Evolutionary conservation across 2,329 filamentous ascomycete species (phyloP), one percentile per base, ranked within the genome.

Genomic region (Ceratocystis cubensis): DNA sequence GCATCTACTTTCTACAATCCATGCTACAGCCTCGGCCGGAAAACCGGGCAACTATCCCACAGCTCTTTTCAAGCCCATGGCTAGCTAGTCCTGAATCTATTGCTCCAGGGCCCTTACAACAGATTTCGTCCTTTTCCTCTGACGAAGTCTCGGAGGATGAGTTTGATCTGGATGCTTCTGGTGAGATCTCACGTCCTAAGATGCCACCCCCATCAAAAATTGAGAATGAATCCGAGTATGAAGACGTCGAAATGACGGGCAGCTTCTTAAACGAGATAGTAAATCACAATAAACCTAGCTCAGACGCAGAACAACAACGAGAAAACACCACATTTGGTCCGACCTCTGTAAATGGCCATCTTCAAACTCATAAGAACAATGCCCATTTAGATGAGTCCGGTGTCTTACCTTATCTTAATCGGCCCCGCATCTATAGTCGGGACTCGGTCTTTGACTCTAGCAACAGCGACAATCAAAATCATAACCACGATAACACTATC

Each of bases 11-110:
- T 70, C 78, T 97, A 41, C 77, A 78, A 17, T 79, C 80, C n/a
- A 94, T 96, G 83, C 83, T 97, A 3, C 85, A 91, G 70, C 84
- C 84, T n/a, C 85, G 91, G 63, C 91, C 93, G 0, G 82, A 88
- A 66, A 76, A 82, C n/a, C 85, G 93, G 66, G 89, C 91, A 0
- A 89, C 86, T 0, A 86, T 94, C 57, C 74, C 78, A 4, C 81
- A 88, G 63, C 86, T 96, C 65, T 81, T 89, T 67, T 75, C 77
- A 13, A 88, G 94, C 73, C 77, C 82, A 1, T 97, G 93, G 93
- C 79, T 96, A n/a, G 72, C 71, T 0, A 76, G 73, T 2, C 63
- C 69, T 2, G 71, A 69, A 0, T 71, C 73, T 5, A 70, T 70
- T 3, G 72, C 76, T 5, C 71, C 72, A 4, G 48, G 20, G 0